Conservation (phyloP, 805 yeast genomes). For the Ogataea trehaloabstinens region DNA sequence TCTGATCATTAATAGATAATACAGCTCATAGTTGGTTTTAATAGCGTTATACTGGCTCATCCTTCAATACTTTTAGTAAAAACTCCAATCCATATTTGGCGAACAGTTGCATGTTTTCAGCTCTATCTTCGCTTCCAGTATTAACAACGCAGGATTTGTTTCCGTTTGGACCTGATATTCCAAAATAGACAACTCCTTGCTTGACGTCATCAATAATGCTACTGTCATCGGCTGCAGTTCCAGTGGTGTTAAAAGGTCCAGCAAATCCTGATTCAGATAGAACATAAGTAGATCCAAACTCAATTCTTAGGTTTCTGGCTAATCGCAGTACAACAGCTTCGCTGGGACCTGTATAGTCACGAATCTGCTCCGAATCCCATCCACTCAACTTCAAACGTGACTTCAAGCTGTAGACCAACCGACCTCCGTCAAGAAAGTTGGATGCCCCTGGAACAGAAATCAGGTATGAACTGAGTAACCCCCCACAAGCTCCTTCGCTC, state of each 20-base stretch:
- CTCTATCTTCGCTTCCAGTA: constrained; percentile 53
- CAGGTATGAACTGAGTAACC: constrained; percentile 73
- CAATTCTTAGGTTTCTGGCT: constrained; percentile 77
- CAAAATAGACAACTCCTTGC: constrained; percentile 71
- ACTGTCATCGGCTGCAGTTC: constrained; percentile 29
- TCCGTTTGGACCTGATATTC: constrained; percentile 63
- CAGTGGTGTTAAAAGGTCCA: constrained; percentile 54
- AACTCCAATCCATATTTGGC: constrained; percentile 66
- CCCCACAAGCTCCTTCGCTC: constrained; percentile 90
- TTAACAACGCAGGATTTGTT: constrained; percentile 43
- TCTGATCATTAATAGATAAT: constrained; percentile 33
- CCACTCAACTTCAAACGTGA: constrained; percentile 75
- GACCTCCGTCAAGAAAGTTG: constrained; percentile 78
- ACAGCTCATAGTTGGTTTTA: background rate
- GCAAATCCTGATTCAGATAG: constrained; percentile 88
- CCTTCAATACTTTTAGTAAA: constrained; percentile 48
- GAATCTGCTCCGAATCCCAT: constrained; percentile 71
- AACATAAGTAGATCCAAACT: constrained; percentile 79
- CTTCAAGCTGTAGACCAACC: constrained; percentile 72
- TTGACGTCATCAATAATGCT: constrained; percentile 30
- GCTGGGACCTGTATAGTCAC: constrained; percentile 76
- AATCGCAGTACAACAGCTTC: constrained; percentile 70
- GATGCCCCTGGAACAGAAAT: constrained; percentile 88
- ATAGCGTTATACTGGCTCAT: constrained; percentile 4
- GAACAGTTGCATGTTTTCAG: constrained; percentile 71